phyloP scores from a whole-genome alignment of 768 basidiomycete genomes.

The Grammothele lineata region DNA sequence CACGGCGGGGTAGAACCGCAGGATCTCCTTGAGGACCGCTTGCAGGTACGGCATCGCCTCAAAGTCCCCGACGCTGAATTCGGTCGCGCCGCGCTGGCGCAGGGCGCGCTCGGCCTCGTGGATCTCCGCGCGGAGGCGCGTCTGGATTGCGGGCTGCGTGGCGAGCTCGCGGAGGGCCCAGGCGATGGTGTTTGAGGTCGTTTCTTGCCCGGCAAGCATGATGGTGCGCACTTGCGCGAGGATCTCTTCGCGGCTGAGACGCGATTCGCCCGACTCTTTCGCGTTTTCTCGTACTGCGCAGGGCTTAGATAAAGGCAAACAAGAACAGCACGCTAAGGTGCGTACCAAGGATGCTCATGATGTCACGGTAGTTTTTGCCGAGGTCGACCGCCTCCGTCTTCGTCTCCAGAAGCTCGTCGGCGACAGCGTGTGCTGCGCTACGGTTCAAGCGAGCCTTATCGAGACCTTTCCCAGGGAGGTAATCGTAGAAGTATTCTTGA shows the following conservation, averaged over 20 bases:
- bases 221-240: constrained; percentile 27
- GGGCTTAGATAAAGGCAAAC: not conserved
- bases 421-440: constrained; percentile 29
- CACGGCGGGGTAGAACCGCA: constrained; percentile 51
- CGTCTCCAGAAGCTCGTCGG: constrained; percentile 41
- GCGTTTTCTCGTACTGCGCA: constrained; percentile 49
- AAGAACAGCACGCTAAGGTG: not conserved
- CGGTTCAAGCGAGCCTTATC: constrained; percentile 30
- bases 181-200: constrained; percentile 51
- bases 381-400: constrained; percentile 45
- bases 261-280: constrained; percentile 38
- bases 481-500: constrained; percentile 43
- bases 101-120: constrained; percentile 30
- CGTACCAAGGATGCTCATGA: constrained; percentile 54
- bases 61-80: constrained; percentile 43
- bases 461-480: constrained; percentile 39
- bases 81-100: constrained; percentile 33
- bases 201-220: constrained; percentile 45
- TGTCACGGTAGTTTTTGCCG: constrained; percentile 48
- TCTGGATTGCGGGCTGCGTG: constrained; percentile 52
- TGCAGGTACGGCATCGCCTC: constrained; percentile 46
- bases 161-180: constrained; percentile 67
- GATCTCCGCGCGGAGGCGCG: constrained; percentile 58
- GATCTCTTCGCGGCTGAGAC: constrained; percentile 31
- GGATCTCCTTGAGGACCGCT: constrained; percentile 51